Base-by-base conservation (phyloP, 2,329 filamentous ascomycete species). In the Aspergillus melleus region DNA sequence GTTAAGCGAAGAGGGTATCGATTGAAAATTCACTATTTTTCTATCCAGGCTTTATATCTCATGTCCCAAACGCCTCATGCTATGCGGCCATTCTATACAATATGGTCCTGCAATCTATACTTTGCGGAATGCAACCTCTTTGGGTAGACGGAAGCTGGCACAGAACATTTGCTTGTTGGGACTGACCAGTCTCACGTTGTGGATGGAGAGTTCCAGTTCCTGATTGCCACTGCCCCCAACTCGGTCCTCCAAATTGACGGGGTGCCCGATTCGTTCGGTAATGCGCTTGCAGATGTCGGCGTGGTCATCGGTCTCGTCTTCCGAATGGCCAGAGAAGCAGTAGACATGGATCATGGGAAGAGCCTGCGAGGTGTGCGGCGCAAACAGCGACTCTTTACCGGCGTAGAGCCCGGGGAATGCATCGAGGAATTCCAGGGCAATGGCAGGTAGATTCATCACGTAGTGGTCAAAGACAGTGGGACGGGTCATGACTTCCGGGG, bases 141-240 rank as follows among this genome's bases (percentile, higher is more conserved):
- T 77, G 2, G 95, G 95, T 61, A 99, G 73, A 63, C 92, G 86
- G 77, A 99, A 98, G 66, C 88, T 96, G 30, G 92, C 94, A 75
- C 95, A 98, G 76, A 94, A 98, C 93, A 97, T 97, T 72, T 90
- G 86, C 83, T 99, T 99, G 71, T 91, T 89, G 5, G 95, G 95
- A 60, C 92, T 91, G 57, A 99, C 95, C 66, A 96, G 88, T 64
- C 95, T 84, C 36, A 98, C 92, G 73, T 87, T 85, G 58, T 79
- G 79, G 6, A 89, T 80, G 30, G 80, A 74, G 16, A 87, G 76
- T 44, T 85, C 84, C 6, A 81, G 74, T 60, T 90, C 86, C 61
- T 86, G 78, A 63, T 92, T 85, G 0, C 79, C 79, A 42, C 86
- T 70, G 1, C 74, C 75, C n/a, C 71, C 71, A 11, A 82, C 67